Evolutionary conservation across 306 rosid species (phyloP).

Genomic region (Sindora glabra): DNA sequence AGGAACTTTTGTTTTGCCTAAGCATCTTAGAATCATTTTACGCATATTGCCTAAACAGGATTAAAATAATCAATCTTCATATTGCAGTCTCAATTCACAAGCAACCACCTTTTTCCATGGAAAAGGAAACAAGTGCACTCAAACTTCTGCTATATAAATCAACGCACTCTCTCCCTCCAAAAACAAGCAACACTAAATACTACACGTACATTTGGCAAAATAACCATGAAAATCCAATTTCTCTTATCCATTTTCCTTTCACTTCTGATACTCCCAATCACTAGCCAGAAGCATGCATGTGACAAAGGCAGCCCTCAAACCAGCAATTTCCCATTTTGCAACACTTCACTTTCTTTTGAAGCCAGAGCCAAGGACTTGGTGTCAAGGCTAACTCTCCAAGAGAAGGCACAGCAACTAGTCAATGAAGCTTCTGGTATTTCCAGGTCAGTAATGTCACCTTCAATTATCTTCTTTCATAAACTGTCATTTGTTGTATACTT

Average conservation of each 20-base stretch:
- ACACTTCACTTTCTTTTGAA: conserved; percentile 37
- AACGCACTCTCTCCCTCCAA: neutral
- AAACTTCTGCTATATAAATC: conserved; percentile 21
- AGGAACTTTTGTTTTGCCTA: conserved; percentile 36
- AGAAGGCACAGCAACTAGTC: conserved; percentile 49
- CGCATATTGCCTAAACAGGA: neutral
- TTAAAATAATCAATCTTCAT: neutral
- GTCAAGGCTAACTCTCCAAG: conserved; percentile 50
- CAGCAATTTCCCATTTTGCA: conserved; percentile 44
- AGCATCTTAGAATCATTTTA: conserved; percentile 32
- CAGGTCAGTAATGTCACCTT: too few relatives aligned
- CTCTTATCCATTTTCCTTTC: conserved; percentile 14
- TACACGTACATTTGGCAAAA: neutral
- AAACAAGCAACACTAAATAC: neutral
- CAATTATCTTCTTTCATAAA: too few relatives aligned
- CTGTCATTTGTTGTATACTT: too few relatives aligned
- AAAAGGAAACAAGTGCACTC: neutral
- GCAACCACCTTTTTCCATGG: conserved; percentile 27
- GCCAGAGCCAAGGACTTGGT: conserved; percentile 48
- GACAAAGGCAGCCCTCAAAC: conserved; percentile 25
- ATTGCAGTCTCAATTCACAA: conserved; percentile 35
- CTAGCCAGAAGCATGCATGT: conserved; percentile 54
- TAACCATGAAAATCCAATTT: conserved; percentile 29
- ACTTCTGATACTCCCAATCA: conserved; percentile 13
- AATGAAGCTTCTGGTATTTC: conserved; percentile 30